Percentiles rank a stretch among this genome's conserved stretches.
Conservation (phyloP, 768 basidiomycete genomes). For the Pleurotus djamor region DNA sequence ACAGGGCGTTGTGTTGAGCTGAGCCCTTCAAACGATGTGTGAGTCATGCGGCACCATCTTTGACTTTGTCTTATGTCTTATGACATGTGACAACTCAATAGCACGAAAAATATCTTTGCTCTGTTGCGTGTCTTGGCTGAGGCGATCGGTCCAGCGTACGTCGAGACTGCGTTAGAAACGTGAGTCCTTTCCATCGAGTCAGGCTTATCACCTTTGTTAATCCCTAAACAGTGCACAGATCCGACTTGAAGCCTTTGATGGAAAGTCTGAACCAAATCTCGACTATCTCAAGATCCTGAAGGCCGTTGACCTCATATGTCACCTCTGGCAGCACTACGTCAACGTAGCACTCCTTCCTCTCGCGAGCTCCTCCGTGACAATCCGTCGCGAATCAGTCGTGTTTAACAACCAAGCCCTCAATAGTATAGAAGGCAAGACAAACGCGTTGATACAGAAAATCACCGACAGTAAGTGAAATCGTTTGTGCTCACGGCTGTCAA, state of each 20-base stretch:
- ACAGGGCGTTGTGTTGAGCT: slow-evolving; percentile 94
- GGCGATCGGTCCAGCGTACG: slow-evolving; percentile 76
- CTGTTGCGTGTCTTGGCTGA: slow-evolving; percentile 86
- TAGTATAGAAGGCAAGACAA: slow-evolving; percentile 81
- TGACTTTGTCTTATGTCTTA: background rate
- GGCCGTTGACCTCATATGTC: slow-evolving; percentile 82
- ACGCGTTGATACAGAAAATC: slow-evolving; percentile 74
- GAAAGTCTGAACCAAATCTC: slow-evolving; percentile 79
- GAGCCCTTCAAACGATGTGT: slow-evolving; percentile 82
- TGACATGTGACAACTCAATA: too few species aligned
- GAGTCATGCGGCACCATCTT: slow-evolving; percentile 25
- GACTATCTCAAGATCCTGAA: slow-evolving; percentile 62
- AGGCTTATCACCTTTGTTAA: too few species aligned
- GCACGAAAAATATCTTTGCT: slow-evolving; percentile 86
- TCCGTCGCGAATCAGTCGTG: slow-evolving; percentile 87
- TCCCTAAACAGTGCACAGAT: slow-evolving; percentile 54
- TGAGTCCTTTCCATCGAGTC: too few species aligned
- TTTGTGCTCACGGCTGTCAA: background rate
- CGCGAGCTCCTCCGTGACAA: slow-evolving; percentile 80
- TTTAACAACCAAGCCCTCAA: slow-evolving; percentile 89
- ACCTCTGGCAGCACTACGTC: slow-evolving; percentile 97
- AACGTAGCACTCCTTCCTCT: slow-evolving; percentile 88
- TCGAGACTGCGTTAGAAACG: slow-evolving; percentile 94
- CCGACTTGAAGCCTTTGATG: slow-evolving; percentile 70
- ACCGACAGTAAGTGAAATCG: slow-evolving; percentile 64